A percentile compares a stretch with the other conserved stretches of the same genome.
Evolutionary conservation across 208 protist genomes (phyloP).

Genomic region (Leishmania lainsoni): DNA sequence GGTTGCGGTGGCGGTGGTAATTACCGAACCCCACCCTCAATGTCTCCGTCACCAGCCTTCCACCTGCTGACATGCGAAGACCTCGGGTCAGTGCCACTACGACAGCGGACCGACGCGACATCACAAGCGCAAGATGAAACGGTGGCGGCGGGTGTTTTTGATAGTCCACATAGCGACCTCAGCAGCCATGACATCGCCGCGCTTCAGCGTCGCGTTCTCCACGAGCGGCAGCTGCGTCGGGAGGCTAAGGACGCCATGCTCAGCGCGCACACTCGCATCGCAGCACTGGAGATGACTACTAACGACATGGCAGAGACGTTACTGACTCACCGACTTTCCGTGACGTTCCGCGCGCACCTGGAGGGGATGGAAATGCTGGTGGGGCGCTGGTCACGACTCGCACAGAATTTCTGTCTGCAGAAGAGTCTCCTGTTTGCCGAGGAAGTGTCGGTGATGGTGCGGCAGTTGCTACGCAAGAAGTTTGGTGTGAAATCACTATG

Average conservation of each 20-base stretch:
- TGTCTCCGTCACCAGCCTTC: not conserved
- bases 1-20: not conserved
- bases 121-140: not conserved
- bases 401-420: slow-evolving; percentile 40
- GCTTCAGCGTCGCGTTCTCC: not conserved
- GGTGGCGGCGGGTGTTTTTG: not conserved
- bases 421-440: slow-evolving; percentile 65
- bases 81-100: not conserved
- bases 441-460: slow-evolving; percentile 48
- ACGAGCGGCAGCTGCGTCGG: slow-evolving; percentile 19
- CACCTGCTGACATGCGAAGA: not conserved
- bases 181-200: not conserved
- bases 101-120: not conserved
- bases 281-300: slow-evolving; percentile 47
- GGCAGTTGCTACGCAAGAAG: slow-evolving; percentile 33
- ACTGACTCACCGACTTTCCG: slow-evolving; percentile 38
- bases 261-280: slow-evolving; percentile 29
- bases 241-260: slow-evolving; percentile 40
- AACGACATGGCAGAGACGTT: slow-evolving; percentile 53
- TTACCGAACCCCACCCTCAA: not conserved
- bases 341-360: slow-evolving; percentile 40
- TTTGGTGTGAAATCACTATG: slow-evolving; percentile 26
- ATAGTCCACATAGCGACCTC: not conserved
- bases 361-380: slow-evolving; percentile 44
- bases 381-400: slow-evolving; percentile 21